A percentile compares a stretch with the other conserved stretches of the same genome.
Evolutionary conservation across 352 stramenopile species (phyloP).

Genomic region (Globisporangium paddicum): DNA sequence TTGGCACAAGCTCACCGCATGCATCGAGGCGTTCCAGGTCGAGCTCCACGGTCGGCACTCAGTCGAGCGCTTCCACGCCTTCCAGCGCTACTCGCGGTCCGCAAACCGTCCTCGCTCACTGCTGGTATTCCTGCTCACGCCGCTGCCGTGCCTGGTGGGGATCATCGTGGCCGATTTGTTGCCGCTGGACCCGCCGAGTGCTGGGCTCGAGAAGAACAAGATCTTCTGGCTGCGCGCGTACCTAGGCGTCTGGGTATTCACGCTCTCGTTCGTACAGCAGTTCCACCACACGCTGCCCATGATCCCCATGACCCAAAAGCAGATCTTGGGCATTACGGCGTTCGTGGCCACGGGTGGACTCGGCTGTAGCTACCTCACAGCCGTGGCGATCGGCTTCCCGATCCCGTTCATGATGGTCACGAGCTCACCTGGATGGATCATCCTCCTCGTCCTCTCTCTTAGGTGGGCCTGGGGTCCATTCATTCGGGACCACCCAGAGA

Average conservation of each 20-base stretch:
- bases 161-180: conserved; percentile 10
- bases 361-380: neutral
- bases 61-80: conserved; percentile 4
- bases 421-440: neutral
- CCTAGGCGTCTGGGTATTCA: conserved; percentile 5
- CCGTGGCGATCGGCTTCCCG: neutral
- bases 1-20: neutral
- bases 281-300: conserved; percentile 1
- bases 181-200: neutral
- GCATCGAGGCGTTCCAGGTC: conserved; percentile 6
- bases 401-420: neutral
- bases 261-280: conserved; percentile 4
- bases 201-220: neutral
- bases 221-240: conserved; percentile 9
- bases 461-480: neutral
- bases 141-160: conserved; percentile 4
- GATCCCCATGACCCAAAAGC: neutral
- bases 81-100: neutral
- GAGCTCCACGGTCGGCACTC: conserved; percentile 17
- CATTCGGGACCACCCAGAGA: conserved; percentile 2
- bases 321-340: neutral
- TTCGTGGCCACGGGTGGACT: neutral
- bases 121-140: conserved; percentile 10
- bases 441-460: neutral
- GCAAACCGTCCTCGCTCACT: neutral